phyloP scores from a whole-genome alignment of 345 rosid genomes.

The Linum tenue region DNA sequence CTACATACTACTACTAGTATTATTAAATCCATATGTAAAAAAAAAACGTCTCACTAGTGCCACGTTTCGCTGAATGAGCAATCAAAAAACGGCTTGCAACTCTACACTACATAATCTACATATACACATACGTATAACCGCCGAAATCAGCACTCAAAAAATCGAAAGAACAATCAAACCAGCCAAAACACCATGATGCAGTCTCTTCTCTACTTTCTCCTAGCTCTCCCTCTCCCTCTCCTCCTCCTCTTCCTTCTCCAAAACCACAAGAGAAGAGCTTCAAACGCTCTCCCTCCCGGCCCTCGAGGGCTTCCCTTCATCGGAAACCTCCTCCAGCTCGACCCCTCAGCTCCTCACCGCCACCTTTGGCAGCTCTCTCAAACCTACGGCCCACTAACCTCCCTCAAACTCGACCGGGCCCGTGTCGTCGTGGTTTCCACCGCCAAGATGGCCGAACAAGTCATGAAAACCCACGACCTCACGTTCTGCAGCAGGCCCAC shows the following conservation, averaged over 20 bases:
- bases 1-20: too few relatives aligned
- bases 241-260: not conserved
- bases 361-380: not conserved
- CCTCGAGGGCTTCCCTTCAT: not conserved
- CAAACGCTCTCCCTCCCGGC: not conserved
- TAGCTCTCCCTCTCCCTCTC: not conserved
- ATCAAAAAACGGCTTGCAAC: too few relatives aligned
- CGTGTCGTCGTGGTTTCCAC: not conserved
- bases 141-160: too few relatives aligned
- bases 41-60: too few relatives aligned
- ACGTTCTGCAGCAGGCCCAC: not conserved
- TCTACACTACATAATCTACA: too few relatives aligned
- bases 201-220: not conserved
- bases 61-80: too few relatives aligned
- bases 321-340: not conserved
- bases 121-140: too few relatives aligned
- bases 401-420: not conserved
- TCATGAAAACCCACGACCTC: not conserved
- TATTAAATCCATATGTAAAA: too few relatives aligned
- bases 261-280: not conserved
- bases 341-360: not conserved
- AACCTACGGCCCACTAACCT: not conserved
- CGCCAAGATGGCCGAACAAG: not conserved
- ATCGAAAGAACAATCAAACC: too few relatives aligned
- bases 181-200: too few relatives aligned